Base-by-base conservation (phyloP, 2,329 filamentous ascomycete species). In the Emergomyces orientalis region DNA sequence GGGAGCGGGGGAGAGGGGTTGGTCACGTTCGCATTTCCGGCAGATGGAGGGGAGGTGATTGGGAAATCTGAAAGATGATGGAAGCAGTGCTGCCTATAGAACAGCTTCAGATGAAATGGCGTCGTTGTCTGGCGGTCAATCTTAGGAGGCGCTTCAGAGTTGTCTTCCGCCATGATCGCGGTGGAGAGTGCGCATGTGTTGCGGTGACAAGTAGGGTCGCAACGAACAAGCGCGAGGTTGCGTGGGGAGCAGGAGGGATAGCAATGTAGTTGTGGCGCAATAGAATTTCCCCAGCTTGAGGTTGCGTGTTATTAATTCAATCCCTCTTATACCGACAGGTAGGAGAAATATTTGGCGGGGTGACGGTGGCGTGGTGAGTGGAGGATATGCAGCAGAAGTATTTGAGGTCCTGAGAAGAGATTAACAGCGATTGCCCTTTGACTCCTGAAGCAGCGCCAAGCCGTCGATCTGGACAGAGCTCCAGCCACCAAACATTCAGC, bases 21-120 rank as follows among this genome's bases (percentile, higher is more conserved):
- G 45, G 84, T 74, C 66, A 83, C 75, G 73, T 70, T 71, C 1
- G 69, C 69, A 55, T 66, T 61, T 59, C 67, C 66, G 49, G 68
- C 65, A 5, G 69, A 65, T 25, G 63, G 69, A 7, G 71, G 63
- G 1, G 66, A 69, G 14, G 71, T 71, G 25, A 75, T 64, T 30
- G 74, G 70, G 63, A 77, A 79, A 63, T 78, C 76, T 22, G 73
- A 72, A 51, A 78, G 71, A 62, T 72, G 84, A 75, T 93, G 88
- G 71, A 91, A 92, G 52, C 83, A 81, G 71, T 87, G 85, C 19
- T 82, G 84, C 64, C 87, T 86, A 77, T 93, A 95, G 79, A 92
- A 96, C 64, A 96, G 83, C 73, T 89, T 91, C 22, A 96, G 80
- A 65, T 93, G 84, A 76, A 96, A 96, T 6, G 91, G 92, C 2